Conservation (phyloP, 306 rosid genomes). For the Astragalus glycyphyllos region DNA sequence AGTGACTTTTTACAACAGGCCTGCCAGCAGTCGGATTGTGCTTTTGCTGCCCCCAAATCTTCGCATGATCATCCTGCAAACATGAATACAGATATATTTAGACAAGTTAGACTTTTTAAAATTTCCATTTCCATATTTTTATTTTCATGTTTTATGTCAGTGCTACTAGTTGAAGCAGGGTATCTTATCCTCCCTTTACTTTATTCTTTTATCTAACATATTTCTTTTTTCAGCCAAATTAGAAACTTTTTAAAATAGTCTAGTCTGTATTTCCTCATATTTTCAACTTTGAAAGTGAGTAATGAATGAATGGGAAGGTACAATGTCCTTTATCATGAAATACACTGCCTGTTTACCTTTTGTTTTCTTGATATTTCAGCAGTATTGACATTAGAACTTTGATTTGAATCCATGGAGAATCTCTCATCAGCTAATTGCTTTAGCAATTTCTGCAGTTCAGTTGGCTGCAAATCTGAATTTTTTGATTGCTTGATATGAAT, state of each 20-base stretch:
- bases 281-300: neutral
- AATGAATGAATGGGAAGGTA: no score
- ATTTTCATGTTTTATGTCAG: neutral
- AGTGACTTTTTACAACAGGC: slow-evolving; percentile 52
- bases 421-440: slow-evolving; percentile 79
- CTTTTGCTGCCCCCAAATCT: slow-evolving; percentile 44
- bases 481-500: slow-evolving; percentile 74
- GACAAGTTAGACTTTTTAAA: neutral
- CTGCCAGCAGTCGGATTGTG: slow-evolving; percentile 51
- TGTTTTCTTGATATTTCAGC: slow-evolving; percentile 51
- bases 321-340: neutral
- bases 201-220: slow-evolving; percentile 1
- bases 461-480: slow-evolving; percentile 58
- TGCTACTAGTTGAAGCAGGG: slow-evolving; percentile 9
- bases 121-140: slow-evolving; percentile 23
- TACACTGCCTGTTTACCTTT: slow-evolving; percentile 50
- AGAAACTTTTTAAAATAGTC: slow-evolving; percentile 4
- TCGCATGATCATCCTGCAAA: slow-evolving; percentile 57
- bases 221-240: neutral
- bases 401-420: slow-evolving; percentile 58
- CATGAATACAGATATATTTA: slow-evolving; percentile 30
- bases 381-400: slow-evolving; percentile 44
- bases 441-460: slow-evolving; percentile 74
- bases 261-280: slow-evolving; percentile 1
- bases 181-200: slow-evolving; percentile 1